Conservation (phyloP, 176 grass and related monocot species). For the Triticum urartu region DNA sequence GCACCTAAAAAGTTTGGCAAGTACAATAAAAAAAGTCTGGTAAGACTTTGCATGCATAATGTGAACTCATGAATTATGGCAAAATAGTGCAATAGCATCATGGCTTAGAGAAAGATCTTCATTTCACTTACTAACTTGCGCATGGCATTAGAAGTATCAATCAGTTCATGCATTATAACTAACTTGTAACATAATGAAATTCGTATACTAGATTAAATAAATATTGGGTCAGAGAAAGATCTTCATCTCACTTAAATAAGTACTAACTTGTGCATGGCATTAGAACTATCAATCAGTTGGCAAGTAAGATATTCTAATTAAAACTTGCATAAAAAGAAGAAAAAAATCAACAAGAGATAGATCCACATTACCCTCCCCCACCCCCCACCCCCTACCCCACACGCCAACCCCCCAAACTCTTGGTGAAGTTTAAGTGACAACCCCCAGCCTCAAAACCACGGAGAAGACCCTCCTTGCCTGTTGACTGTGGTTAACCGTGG, state of each 20-base stretch:
- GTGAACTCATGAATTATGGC: not conserved
- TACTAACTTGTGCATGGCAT: not conserved
- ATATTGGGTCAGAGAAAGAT: constrained; percentile 4
- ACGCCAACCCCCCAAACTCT: too few relatives aligned
- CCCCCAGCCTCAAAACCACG: too few relatives aligned
- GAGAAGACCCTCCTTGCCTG: not conserved
- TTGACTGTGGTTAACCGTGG: not conserved
- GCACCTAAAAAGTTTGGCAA: constrained; percentile 43
- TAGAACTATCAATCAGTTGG: not conserved
- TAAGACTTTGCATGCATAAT: constrained; percentile 12
- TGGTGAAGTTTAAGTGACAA: too few relatives aligned
- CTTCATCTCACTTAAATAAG: constrained; percentile 9
- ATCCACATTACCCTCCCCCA: not conserved
- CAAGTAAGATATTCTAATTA: not conserved
- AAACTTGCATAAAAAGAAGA: constrained; percentile 16
- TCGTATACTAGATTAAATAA: not conserved
- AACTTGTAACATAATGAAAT: not conserved
- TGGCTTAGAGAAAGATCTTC: constrained; percentile 18
- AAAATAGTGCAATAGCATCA: constrained; percentile 11
- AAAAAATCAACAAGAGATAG: not conserved
- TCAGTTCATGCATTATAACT: too few relatives aligned
- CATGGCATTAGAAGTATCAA: too few relatives aligned
- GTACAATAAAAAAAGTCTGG: constrained; percentile 15
- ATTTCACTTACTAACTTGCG: too few relatives aligned
- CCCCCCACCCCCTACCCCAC: too few relatives aligned